Base-by-base conservation (phyloP, 495 filamentous ascomycete genomes). In the Neurospora discreta region DNA sequence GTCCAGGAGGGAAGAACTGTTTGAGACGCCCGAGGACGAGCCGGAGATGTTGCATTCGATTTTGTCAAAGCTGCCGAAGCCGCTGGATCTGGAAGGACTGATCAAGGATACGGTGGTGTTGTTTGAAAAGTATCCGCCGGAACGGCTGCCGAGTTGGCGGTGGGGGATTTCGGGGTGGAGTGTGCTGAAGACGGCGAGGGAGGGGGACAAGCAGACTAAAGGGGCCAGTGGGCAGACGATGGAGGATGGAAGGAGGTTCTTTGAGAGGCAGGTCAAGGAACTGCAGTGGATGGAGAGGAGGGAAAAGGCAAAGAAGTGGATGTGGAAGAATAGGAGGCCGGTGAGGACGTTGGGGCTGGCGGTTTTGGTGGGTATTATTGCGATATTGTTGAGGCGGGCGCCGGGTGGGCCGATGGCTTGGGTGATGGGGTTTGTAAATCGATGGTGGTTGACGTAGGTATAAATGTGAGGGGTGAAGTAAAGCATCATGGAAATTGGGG, bases 41-140 rank as follows among this genome's bases (percentile, higher is more conserved):
- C 92, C 93, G 15, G 96, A 98, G 77, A 97, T 99, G 89, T 87
- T 99, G 20, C 93, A 97, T 80, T 92, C 89, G 67, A 89, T 91
- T 7, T 87, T 99, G 3, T 94, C 91, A 5, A 97, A 96, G 79
- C 86, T 99, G 3, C 95, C 95, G 0, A 87, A 86, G 60, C 90
- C 92, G 11, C 85, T 98, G n/a, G 88, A 97, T 74, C 81, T 99
- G 33, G 95, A 99, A 72, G 83, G 81, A 4, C 84, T 97, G 42
- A 91, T 99, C 71, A 74, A 80, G 20, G 81, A 82, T 38, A 90
- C 96, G 16, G 81, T 87, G 5, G 69, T 74, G 30, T 85, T 98
- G 0, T 91, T 91, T 80, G 75, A 83, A 8, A 75, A 82, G 5
- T 82, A 91, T 73, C 94, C 95, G 13, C 96, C 95, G 1, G 90